Conservation (phyloP, 1,284 basidiomycete genomes). For the Fomitiporia mediterranea region DNA sequence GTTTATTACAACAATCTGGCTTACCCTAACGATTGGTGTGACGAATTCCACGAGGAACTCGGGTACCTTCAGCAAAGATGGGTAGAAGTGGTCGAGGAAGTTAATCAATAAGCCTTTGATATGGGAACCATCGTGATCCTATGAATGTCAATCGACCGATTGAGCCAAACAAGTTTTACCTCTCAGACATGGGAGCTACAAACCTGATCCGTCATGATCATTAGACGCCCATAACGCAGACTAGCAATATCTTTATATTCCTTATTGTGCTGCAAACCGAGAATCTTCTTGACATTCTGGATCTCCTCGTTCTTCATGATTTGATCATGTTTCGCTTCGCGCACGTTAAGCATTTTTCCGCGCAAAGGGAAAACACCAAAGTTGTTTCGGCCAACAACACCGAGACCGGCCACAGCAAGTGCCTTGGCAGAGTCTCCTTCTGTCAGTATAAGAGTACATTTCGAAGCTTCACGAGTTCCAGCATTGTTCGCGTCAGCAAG, state of each 20-base stretch:
- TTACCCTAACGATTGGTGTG: conserved; percentile 93
- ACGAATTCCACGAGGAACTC: conserved; percentile 98
- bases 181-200: conserved; percentile 18
- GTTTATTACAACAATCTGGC: conserved; percentile 26
- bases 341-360: conserved; percentile 96
- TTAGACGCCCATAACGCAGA: conserved; percentile 91
- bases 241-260: conserved; percentile 71
- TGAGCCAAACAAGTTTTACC: too few relatives aligned
- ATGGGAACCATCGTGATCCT: conserved; percentile 99
- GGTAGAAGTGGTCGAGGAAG: conserved; percentile 96
- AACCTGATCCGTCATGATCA: conserved; percentile 99
- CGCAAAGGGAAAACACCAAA: conserved; percentile 98
- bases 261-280: conserved; percentile 94
- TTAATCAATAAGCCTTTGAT: conserved; percentile 99
- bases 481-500: conserved; percentile 98
- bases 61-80: conserved; percentile 88
- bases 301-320: conserved; percentile 99
- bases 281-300: conserved; percentile 96
- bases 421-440: conserved; percentile 99
- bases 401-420: conserved; percentile 90
- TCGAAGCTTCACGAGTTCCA: conserved; percentile 74
- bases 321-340: conserved; percentile 93
- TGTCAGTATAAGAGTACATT: conserved; percentile 95
- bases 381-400: conserved; percentile 93
- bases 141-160: conserved; percentile 5